Evolutionary conservation across 1,284 basidiomycete genomes (phyloP), one percentile per base, ranked within the genome.

Genomic region (Puccinia polysora): DNA sequence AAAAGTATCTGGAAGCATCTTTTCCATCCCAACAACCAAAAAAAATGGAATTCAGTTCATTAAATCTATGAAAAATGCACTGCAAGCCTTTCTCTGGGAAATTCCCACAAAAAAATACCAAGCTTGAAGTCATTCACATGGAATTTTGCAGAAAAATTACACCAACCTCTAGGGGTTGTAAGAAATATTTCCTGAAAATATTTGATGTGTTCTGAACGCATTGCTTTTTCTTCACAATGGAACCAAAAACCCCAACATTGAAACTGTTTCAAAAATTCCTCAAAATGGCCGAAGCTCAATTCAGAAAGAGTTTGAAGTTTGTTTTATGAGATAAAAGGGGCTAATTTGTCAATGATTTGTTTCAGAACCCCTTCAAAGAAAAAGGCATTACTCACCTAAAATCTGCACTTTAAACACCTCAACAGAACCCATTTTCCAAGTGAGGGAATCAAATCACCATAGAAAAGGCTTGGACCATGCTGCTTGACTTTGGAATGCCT

Each of bases 351-450:
- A 30, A 55, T n/a, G 18, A 55, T 6, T 4, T 32, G 2, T 55
- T 55, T 15, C 15, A 28, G 2, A 32, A 38, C 7, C 38, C 40
- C 23, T 43, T 8, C 34, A 20, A n/a, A 1, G 14, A 20, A 5
- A 59, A 59, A 40, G 56, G 36, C 6, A 40, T 59, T 10, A 38
- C 14, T 5, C 38, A 23, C 20, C 56, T 18, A n/a, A 40, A 34
- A 18, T 20, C 36, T 4, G 36, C 20, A 7, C 43, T 25, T 3
- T 62, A 62, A 14, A 45, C 59, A 1, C 59, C 59, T 32, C 59
- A 45, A 30, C 38, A 62, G 34, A 65, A 65, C 32, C 62, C 62
- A 3, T 49, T 49, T 36, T 4, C 62, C 2, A 30, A 65, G 25
- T 28, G 47, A 7, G 62, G 62, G 15, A 65, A 65, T 38, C 14